Evolutionary conservation across 805 yeast genomes (phyloP), one percentile per base, ranked within the genome.

Genomic region (Candida maesae): DNA sequence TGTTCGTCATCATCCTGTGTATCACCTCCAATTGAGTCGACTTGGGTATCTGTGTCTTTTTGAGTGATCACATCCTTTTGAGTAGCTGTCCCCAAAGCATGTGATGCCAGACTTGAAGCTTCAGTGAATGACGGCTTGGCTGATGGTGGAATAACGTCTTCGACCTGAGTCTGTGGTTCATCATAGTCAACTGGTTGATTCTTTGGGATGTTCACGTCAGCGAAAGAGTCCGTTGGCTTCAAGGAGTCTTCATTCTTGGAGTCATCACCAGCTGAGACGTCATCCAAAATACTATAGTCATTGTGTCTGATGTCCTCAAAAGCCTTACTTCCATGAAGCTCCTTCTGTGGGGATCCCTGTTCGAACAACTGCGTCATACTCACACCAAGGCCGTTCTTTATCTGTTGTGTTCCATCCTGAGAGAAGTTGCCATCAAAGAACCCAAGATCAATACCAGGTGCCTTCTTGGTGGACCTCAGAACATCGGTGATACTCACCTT

Each of bases 301-400:
- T 43, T 31, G 14, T 46, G 38, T 27, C 54, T 47, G 32, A 52
- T 7, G 14, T 50, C 26, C 18, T 44, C 43, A 34, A 55, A 50
- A 7, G 21, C 29, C 11, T 52, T 45, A 14, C 20, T 29, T 4
- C 43, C 36, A 20, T 35, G 26, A 6, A 27, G 17, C n/a, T 23
- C 16, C 12, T 35, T 41, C 23, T 24, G 26, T 12, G 39, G 52
- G 12, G 60, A 49, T 0, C 50, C 55, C 15, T 41, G 35, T 13
- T 54, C 56, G 28, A 53, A 56, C 11, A 52, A 24, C 27, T 51
- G 58, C 0, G 59, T 44, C 45, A 53, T 33, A n/a, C 54, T 44
- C 7, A 51, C 35, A 11, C 46, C 48, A 4, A 47, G 35, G 25
- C 42, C 32, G 8, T 41, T 39, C 21, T 46, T 47, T 13, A 49